Percentiles rank a stretch among this genome's conserved stretches.
Evolutionary conservation across 345 rosid species (phyloP).

Genomic region (Nephelium lappaceum): DNA sequence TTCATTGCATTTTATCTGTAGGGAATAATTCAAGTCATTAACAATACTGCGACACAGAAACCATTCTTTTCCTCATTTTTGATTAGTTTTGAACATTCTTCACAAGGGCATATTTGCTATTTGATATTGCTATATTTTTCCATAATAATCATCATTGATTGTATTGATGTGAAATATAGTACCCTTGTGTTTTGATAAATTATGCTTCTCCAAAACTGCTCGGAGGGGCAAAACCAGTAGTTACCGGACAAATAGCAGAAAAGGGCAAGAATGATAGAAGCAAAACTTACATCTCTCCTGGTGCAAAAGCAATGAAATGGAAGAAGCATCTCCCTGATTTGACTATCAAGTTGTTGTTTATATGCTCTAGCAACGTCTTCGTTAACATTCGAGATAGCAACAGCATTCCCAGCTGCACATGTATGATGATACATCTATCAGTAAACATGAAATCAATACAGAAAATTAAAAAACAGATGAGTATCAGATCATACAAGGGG

Average conservation of each 20-base stretch:
- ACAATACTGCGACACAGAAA: neutral
- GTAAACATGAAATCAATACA: neutral
- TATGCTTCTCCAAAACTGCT: too few species aligned
- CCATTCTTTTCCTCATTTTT: neutral
- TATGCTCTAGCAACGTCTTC: constrained; percentile 33
- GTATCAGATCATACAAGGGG: constrained; percentile 30
- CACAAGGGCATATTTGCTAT: too few species aligned
- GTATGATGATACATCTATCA: neutral
- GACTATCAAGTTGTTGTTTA: constrained; percentile 36
- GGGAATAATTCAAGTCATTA: constrained; percentile 1
- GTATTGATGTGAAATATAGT: too few species aligned
- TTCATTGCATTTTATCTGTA: constrained; percentile 66
- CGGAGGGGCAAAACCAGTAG: too few species aligned
- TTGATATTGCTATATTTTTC: too few species aligned
- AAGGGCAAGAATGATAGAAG: neutral
- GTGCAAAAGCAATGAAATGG: constrained; percentile 90
- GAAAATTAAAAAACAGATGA: neutral
- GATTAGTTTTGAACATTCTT: too few species aligned
- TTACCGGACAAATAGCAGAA: too few species aligned
- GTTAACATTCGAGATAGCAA: constrained; percentile 27
- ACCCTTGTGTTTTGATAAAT: too few species aligned
- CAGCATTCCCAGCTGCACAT: constrained; percentile 46
- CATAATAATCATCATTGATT: too few species aligned
- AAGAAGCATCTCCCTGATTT: constrained; percentile 60
- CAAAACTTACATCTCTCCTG: constrained; percentile 62